phyloP scores from a whole-genome alignment of 768 basidiomycete species.

The Lentinula edodes region DNA sequence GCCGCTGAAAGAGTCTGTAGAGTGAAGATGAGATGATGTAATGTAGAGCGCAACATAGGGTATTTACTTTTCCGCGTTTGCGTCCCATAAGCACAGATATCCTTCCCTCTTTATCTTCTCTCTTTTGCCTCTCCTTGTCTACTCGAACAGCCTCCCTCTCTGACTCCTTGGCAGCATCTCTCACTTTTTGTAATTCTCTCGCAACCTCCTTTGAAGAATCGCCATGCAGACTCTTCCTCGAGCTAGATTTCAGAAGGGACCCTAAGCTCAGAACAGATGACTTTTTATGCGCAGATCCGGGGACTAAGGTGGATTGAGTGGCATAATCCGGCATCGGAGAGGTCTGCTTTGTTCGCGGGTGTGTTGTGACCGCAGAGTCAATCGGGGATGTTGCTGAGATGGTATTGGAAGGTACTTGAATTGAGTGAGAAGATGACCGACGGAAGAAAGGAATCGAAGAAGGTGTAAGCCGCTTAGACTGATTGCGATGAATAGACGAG shows the following conservation, averaged over 20 bases:
- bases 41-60: slow-evolving; percentile 10
- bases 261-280: slow-evolving; percentile 79
- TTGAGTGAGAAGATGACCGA: slow-evolving; percentile 84
- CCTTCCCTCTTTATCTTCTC: slow-evolving; percentile 86
- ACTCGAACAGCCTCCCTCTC: slow-evolving; percentile 43
- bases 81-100: slow-evolving; percentile 85
- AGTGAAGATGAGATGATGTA: slow-evolving; percentile 9
- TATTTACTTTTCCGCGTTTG: slow-evolving; percentile 83
- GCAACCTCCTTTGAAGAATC: slow-evolving; percentile 51
- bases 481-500: slow-evolving; percentile 60
- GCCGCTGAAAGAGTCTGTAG: slow-evolving; percentile 76
- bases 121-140: slow-evolving; percentile 51
- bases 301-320: slow-evolving; percentile 47
- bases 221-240: slow-evolving; percentile 72
- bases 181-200: slow-evolving; percentile 35
- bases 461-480: slow-evolving; percentile 80
- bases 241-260: slow-evolving; percentile 82
- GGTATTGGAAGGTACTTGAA: slow-evolving; percentile 56
- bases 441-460: slow-evolving; percentile 94
- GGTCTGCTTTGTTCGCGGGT: slow-evolving; percentile 35
- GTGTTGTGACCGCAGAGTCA: slow-evolving; percentile 30
- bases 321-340: slow-evolving; percentile 53
- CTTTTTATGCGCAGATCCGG: slow-evolving; percentile 67
- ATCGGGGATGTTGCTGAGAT: slow-evolving; percentile 40
- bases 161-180: slow-evolving; percentile 37